These are phyloP conservation scores for Colletotrichum graminicola DNA, from an alignment of 2,329 filamentous ascomycete genomes.

Conservation along the genomic window DNA sequence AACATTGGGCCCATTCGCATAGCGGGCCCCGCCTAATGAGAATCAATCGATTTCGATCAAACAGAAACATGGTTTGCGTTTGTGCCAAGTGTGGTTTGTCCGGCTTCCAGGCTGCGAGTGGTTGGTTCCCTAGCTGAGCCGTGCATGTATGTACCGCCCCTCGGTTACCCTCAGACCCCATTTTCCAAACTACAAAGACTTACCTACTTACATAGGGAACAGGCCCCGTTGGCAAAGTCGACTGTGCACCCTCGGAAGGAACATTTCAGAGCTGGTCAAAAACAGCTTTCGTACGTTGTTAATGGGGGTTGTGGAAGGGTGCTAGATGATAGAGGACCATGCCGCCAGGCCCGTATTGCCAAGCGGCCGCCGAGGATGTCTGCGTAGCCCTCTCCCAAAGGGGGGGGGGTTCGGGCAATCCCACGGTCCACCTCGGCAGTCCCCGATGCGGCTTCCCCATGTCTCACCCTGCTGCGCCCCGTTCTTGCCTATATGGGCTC, in stretches of 20 bases:
- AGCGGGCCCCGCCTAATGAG: not conserved
- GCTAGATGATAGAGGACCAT: not conserved
- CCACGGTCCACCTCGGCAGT: conserved; percentile 4
- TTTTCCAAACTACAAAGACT: not conserved
- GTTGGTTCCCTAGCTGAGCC: not conserved
- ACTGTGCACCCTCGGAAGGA: not conserved
- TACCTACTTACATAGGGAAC: not conserved
- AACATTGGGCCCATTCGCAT: too few species aligned
- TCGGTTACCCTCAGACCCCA: not conserved
- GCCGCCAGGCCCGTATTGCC: not conserved
- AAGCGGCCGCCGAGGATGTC: not conserved
- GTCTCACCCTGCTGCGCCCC: not conserved
- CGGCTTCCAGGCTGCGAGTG: not conserved
- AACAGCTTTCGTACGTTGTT: not conserved
- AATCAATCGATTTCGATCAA: not conserved
- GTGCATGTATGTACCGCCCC: not conserved
- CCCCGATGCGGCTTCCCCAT: not conserved
- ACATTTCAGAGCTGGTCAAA: not conserved
- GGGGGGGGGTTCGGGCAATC: not conserved
- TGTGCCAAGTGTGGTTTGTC: not conserved
- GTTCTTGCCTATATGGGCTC: not conserved
- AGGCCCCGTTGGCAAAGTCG: not conserved
- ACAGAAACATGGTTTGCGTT: not conserved
- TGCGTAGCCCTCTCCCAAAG: not conserved
- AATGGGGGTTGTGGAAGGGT: not conserved